Evolutionary conservation across 1,284 basidiomycete genomes (phyloP).

Genomic region (Irpex rosettiformis): DNA sequence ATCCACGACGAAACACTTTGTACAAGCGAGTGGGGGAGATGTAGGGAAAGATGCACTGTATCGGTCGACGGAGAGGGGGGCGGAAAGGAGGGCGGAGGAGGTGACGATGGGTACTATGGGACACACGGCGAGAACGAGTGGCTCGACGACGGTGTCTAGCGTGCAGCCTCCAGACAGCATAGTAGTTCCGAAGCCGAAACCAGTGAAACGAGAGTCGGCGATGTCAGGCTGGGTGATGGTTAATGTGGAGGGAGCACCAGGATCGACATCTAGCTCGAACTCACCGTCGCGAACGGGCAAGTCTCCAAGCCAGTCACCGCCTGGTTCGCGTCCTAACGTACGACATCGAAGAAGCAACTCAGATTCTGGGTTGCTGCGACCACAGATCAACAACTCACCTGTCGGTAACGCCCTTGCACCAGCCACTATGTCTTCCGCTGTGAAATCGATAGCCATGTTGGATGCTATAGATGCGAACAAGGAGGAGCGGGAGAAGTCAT

Average conservation of each 20-base stretch:
- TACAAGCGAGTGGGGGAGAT: not conserved
- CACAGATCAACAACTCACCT: slow-evolving; percentile 12
- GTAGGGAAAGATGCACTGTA: not conserved
- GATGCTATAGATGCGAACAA: slow-evolving; percentile 52
- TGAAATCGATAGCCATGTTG: slow-evolving; percentile 58
- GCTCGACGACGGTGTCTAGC: not conserved
- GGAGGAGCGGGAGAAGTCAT: slow-evolving; percentile 25
- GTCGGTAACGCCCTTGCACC: slow-evolving; percentile 11
- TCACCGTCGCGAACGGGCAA: slow-evolving; percentile 7
- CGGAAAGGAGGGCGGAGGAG: not conserved
- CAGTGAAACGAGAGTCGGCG: slow-evolving; percentile 21
- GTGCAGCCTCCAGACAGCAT: not conserved
- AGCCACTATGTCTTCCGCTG: slow-evolving; percentile 39
- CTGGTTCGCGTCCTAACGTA: slow-evolving; percentile 4
- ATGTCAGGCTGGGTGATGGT: slow-evolving; percentile 60
- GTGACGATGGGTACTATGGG: not conserved
- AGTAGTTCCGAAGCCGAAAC: slow-evolving; percentile 4
- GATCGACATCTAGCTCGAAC: not conserved
- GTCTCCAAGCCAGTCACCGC: slow-evolving; percentile 12
- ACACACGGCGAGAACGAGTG: not conserved
- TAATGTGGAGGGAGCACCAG: slow-evolving; percentile 47
- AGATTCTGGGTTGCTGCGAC: slow-evolving; percentile 21
- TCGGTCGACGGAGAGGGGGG: not conserved
- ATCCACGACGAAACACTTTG: not conserved
- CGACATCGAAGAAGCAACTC: slow-evolving; percentile 25